Percentiles rank a stretch among this genome's conserved stretches.
Conservation (phyloP, 2,329 filamentous ascomycete species). For the Alternaria sp. region DNA sequence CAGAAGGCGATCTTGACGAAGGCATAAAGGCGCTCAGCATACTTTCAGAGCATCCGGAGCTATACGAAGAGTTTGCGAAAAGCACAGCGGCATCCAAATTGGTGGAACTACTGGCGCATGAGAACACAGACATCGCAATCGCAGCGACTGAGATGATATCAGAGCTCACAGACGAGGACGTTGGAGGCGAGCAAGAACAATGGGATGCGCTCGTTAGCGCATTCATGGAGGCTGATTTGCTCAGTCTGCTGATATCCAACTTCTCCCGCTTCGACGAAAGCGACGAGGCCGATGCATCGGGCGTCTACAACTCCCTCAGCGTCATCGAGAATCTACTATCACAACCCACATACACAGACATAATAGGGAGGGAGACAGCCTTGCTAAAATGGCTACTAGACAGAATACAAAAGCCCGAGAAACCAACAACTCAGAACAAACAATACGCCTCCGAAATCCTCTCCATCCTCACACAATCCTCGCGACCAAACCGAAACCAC, state of each 20-base stretch:
- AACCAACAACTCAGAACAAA: constrained; percentile 82
- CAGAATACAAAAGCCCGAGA: constrained; percentile 75
- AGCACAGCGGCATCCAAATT: constrained; percentile 76
- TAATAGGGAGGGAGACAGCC: constrained; percentile 72
- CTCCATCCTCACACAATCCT: constrained; percentile 84
- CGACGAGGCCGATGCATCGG: constrained; percentile 75
- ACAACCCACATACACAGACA: constrained; percentile 71
- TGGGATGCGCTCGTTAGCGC: constrained; percentile 78
- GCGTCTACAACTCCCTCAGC: constrained; percentile 83
- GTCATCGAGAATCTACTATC: constrained; percentile 89
- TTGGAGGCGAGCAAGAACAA: constrained; percentile 78
- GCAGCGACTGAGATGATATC: constrained; percentile 87
- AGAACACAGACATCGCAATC: constrained; percentile 97
- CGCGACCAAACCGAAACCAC: constrained; percentile 68
- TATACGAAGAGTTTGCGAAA: constrained; percentile 82
- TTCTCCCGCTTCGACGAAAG: constrained; percentile 80
- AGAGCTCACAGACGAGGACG: constrained; percentile 93
- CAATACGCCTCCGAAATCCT: constrained; percentile 94
- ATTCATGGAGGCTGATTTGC: constrained; percentile 70
- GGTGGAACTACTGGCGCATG: constrained; percentile 84
- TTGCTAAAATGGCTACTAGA: constrained; percentile 80
- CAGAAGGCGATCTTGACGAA: constrained; percentile 87
- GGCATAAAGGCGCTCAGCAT: constrained; percentile 88
- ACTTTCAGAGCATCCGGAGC: constrained; percentile 82
- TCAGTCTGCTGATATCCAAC: constrained; percentile 78